Evolutionary conservation across 345 rosid genomes (phyloP), one percentile per base, ranked within the genome.

Genomic region (Pugionium cornutum): DNA sequence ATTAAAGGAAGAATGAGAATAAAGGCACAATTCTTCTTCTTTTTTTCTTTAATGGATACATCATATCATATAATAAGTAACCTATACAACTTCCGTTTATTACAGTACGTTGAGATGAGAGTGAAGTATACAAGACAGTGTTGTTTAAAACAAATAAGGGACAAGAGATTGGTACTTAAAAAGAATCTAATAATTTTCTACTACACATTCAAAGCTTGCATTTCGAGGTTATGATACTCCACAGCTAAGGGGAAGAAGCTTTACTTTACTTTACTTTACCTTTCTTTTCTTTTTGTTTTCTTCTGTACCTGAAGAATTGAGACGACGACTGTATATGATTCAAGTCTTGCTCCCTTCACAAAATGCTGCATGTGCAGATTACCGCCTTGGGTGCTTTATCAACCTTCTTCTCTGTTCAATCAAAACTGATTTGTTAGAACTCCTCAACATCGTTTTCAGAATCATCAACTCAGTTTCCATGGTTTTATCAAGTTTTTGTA

Each of bases 361-460:
- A 66, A 71, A 91, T 82, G 72, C 89, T 76, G 80, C 98, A 91
- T 4, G 95, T 81, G 83, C 96, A 91, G 73, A 87, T 86, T 51
- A 81, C 73, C 65, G 83, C 78, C 82, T 78, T 80, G 9, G 90
- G 89, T 56, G 92, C 48, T 59, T 85, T 80, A 67, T 89, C 92
- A 5, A 86, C 78, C 83, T 89, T 89, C 85, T 88, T 91, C 78
- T 86, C 95, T 86, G 98, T 76, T 66, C 68, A 73, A 69, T 54
- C 39, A 73, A 70, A 64, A 67, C 39, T 30, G 40, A 3, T 58
- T 59, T 4, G 47, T 50, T 32, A 46, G 37, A 31, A 52, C 9
- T 50, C 26, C 7, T 50, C 44, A 32, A 41, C n/a, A 36, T 42
- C 46, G 7, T 66, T 44, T 66, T 18, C 25, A 2, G 8, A 44